Evolutionary conservation across 225 moss, liverwort and hornwort species (phyloP).

Genomic region (Pseudoscleropodium purum): DNA sequence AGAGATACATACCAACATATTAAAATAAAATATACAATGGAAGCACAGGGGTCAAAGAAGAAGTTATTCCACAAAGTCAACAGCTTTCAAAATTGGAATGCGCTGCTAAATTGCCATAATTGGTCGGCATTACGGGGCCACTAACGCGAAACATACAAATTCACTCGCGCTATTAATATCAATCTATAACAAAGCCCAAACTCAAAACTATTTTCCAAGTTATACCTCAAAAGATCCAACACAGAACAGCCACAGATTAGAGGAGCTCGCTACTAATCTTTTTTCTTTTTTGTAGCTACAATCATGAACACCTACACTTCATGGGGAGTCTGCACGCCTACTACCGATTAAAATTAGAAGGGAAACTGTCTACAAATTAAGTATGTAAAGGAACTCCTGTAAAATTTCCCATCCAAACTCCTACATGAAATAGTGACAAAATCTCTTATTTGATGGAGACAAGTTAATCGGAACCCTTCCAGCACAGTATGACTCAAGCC

Average conservation of each 20-base stretch:
- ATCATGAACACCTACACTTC: not conserved
- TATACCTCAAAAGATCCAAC: not conserved
- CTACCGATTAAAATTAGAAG: not conserved
- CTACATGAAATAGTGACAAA: not conserved
- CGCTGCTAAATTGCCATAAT: not conserved
- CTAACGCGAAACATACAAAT: not conserved
- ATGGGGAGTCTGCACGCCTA: not conserved
- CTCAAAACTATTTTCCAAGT: not conserved
- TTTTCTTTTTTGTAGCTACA: not conserved
- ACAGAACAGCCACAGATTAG: not conserved
- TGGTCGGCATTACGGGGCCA: not conserved
- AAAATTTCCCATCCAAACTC: not conserved
- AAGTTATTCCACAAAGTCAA: not conserved
- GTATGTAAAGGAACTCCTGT: not conserved
- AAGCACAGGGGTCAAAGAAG: not conserved
- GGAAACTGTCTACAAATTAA: not conserved
- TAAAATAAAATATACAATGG: not conserved
- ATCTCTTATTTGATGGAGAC: not conserved
- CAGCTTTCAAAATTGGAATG: not conserved
- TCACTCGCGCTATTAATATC: not conserved
- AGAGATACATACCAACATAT: not conserved
- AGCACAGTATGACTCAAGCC: not conserved
- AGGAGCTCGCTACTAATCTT: not conserved
- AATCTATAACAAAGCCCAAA: not conserved
- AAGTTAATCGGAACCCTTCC: not conserved